These are phyloP conservation scores for Cyclotella kingstonii DNA, from an alignment of 108 stramenopile genomes.

Conservation along the genomic window DNA sequence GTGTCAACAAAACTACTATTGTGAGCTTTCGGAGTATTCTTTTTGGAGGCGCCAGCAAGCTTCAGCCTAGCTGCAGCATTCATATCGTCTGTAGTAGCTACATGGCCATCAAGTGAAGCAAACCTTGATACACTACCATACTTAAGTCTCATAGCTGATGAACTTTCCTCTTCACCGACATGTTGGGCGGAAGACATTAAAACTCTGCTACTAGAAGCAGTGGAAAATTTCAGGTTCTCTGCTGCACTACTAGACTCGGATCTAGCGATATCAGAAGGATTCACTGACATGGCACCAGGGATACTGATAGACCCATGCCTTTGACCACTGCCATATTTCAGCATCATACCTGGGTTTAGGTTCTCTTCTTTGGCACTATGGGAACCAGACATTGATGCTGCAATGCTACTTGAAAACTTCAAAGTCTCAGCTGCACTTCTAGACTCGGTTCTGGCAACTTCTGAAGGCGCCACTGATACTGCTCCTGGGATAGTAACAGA, in stretches of 20 bases:
- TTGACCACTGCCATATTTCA: not conserved
- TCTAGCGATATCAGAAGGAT: not conserved
- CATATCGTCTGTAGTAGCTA: not conserved
- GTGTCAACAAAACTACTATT: not conserved
- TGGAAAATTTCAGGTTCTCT: too few relatives aligned
- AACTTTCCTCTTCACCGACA: too few relatives aligned
- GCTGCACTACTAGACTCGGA: too few relatives aligned
- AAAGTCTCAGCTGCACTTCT: slow-evolving; percentile 1
- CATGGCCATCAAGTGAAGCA: not conserved
- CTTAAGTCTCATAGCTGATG: not conserved
- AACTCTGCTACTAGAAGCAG: too few relatives aligned
- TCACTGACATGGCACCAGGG: not conserved
- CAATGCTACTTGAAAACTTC: not conserved
- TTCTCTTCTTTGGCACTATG: too few relatives aligned
- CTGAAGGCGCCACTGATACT: not conserved
- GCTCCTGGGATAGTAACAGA: not conserved
- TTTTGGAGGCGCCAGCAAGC: not conserved
- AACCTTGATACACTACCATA: not conserved
- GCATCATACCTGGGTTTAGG: too few relatives aligned
- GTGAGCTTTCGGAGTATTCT: not conserved
- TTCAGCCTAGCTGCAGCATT: slow-evolving; percentile 1
- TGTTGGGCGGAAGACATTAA: too few relatives aligned
- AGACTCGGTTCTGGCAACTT: not conserved
- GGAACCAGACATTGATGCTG: slow-evolving; percentile 1
- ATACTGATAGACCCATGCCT: not conserved